A percentile compares a stretch with the other conserved stretches of the same genome.
Conservation (phyloP, 2,329 filamentous ascomycete genomes). For the Fusarium avenaceum region DNA sequence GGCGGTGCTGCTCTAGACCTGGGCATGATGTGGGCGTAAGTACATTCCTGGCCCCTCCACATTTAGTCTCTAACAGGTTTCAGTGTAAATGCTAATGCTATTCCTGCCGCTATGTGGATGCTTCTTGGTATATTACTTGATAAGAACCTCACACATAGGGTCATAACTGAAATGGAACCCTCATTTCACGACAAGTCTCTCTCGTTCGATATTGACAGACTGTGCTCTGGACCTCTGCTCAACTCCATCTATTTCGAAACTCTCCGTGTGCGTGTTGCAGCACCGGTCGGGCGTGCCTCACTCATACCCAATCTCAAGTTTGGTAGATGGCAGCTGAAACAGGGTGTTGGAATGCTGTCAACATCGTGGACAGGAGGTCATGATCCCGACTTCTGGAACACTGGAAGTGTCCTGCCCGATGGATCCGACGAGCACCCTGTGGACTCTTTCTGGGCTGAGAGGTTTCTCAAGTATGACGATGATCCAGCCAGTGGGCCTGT, state of each 20-base stretch:
- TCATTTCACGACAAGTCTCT: slow-evolving; percentile 13
- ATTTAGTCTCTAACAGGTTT: accelerated
- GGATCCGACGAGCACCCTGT: slow-evolving; percentile 33
- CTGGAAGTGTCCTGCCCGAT: slow-evolving; percentile 4
- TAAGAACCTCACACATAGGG: slow-evolving; percentile 10
- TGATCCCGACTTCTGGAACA: slow-evolving; percentile 41
- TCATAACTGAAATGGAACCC: slow-evolving; percentile 37
- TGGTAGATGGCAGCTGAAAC: slow-evolving; percentile 34
- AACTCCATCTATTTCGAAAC: slow-evolving; percentile 56
- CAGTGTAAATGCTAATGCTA: slow-evolving; percentile 41
- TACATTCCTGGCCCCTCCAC: background rate
- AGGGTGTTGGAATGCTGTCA: slow-evolving; percentile 33
- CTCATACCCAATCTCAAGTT: slow-evolving; percentile 41
- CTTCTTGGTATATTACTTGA: slow-evolving; percentile 31
- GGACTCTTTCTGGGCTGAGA: slow-evolving; percentile 43
- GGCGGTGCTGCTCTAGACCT: slow-evolving; percentile 39
- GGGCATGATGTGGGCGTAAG: slow-evolving; percentile 46
- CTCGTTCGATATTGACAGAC: slow-evolving; percentile 34
- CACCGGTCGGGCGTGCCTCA: slow-evolving; percentile 41
- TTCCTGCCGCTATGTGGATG: slow-evolving; percentile 45
- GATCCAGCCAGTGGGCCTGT: slow-evolving; percentile 40
- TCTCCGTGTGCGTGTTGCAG: slow-evolving; percentile 48
- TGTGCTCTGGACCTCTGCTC: slow-evolving; percentile 48
- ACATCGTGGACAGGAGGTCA: slow-evolving; percentile 31
- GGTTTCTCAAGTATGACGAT: slow-evolving; percentile 40